Conservation (phyloP, 2,329 filamentous ascomycete genomes). For the Penicillium sp. region DNA sequence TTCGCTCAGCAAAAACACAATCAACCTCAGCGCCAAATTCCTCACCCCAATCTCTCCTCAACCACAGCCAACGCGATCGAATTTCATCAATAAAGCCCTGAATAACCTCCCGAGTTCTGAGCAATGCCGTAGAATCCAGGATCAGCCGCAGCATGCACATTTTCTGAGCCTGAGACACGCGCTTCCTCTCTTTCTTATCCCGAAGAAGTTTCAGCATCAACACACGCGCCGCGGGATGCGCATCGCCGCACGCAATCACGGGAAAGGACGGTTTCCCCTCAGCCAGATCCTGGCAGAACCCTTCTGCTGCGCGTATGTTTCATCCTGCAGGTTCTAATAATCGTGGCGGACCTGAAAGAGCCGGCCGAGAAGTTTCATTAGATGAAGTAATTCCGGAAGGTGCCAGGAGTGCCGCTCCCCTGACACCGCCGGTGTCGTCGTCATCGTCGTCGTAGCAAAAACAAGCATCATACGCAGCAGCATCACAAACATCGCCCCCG, state of each 20-base stretch:
- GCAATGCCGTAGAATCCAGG: background rate
- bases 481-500: constrained; percentile 13
- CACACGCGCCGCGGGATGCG: background rate
- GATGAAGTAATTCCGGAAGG: background rate
- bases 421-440: background rate
- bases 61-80: background rate
- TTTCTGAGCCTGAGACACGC: background rate
- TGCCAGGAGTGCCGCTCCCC: background rate
- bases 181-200: background rate
- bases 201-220: background rate
- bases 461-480: background rate
- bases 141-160: background rate
- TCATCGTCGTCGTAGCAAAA: background rate
- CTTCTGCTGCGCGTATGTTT: constrained; percentile 8
- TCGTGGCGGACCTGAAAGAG: constrained; percentile 15
- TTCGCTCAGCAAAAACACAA: background rate
- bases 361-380: background rate
- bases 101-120: background rate
- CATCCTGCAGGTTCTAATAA: constrained; percentile 8
- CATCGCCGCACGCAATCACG: background rate
- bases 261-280: constrained; percentile 13
- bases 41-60: background rate
- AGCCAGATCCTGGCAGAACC: constrained; percentile 18
- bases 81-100: background rate
- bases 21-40: background rate